Base-by-base conservation (phyloP, 192 early-diverging fungal genomes). In the Umbelopsis ramanniana region DNA sequence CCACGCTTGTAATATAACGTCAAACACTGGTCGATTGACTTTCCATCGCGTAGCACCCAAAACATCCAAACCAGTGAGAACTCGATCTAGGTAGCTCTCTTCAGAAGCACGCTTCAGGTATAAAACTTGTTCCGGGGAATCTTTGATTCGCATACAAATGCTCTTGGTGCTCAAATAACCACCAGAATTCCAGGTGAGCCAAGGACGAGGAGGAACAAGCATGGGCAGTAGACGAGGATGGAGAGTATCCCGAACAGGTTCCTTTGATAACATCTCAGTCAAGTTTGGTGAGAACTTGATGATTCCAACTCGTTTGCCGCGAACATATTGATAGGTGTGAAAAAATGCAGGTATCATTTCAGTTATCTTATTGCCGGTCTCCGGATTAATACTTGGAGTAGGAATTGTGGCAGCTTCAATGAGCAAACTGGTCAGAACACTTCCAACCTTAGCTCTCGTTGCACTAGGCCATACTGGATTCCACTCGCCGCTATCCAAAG, bases 201-300 rank as follows among this genome's bases (percentile, higher is more conserved):
- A 98, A 10, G 95, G 95, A 0, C 89, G 89, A 63, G 97, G 97
- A 33, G 88, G 89, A 12, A 98, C 91, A 24, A 98, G 74, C 97
- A 98, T 98, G 24, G 97, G 97, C 22, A 98, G 81, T n/a, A 91
- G 79, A 35, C 91, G 88, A 1, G 95, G 91, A 47, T 88, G 87
- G 15, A 95, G 76, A 11, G 82, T 81, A 22, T 83, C 84, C 12
- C 83, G 79, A 21, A 92, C 73, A 17, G 87, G 82, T 43, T 90
- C 86, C 22, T 68, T 75, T 29, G 87, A 78, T 21, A 97, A 80
- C 55, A 93, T 76, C 67, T 95, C 89, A 6, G 88, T 81, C 50
- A 97, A 85, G 12, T 80, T 78, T 60, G 78, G 84, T 72, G 93
- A 86, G n/a, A 89, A 79, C 35, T 79, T 78, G 71, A 98, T 89